Evolutionary conservation across 2,329 filamentous ascomycete genomes (phyloP).

Genomic region (Trichophyton equinum): DNA sequence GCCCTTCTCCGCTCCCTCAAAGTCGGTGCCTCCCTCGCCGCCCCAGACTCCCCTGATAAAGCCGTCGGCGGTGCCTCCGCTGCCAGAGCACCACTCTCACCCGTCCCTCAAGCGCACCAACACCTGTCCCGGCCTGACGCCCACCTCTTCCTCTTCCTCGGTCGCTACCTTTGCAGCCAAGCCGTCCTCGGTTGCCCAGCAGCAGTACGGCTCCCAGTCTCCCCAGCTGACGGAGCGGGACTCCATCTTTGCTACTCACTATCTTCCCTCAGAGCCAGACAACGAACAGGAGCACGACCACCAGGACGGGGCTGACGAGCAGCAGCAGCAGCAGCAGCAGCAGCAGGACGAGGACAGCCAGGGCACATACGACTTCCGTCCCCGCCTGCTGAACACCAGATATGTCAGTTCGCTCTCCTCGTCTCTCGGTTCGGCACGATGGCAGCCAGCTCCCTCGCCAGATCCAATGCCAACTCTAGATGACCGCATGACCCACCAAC

Average conservation of each 20-base stretch:
- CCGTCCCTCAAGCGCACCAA: slow-evolving; percentile 11
- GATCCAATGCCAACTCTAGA: not conserved
- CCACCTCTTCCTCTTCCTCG: not conserved
- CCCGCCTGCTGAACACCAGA: slow-evolving; percentile 2
- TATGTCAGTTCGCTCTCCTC: slow-evolving; percentile 13
- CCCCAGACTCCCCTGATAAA: slow-evolving; percentile 27
- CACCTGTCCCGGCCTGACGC: slow-evolving; percentile 12
- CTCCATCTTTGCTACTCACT: slow-evolving; percentile 52
- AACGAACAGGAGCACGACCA: too few species aligned
- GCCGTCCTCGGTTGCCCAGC: slow-evolving; percentile 5
- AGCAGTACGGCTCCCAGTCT: slow-evolving; percentile 18
- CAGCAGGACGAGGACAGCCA: slow-evolving; percentile 9
- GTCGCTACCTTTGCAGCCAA: not conserved
- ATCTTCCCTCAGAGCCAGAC: slow-evolving; percentile 32
- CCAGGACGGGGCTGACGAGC: too few species aligned
- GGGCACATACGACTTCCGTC: not conserved
- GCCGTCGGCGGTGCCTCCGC: slow-evolving; percentile 13
- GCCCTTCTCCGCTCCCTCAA: slow-evolving; percentile 24
- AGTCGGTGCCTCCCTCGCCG: slow-evolving; percentile 18
- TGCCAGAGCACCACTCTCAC: slow-evolving; percentile 6
- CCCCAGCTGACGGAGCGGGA: slow-evolving; percentile 50
- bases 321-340: too few species aligned
- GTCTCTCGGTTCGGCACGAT: slow-evolving; percentile 12
- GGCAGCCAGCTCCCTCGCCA: slow-evolving; percentile 7
- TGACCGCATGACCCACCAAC: not conserved